A percentile compares a stretch with the other conserved stretches of the same genome.
Evolutionary conservation across 202 grass and related monocot genomes (phyloP).

Genomic region (Cymbopogon flexuosus): DNA sequence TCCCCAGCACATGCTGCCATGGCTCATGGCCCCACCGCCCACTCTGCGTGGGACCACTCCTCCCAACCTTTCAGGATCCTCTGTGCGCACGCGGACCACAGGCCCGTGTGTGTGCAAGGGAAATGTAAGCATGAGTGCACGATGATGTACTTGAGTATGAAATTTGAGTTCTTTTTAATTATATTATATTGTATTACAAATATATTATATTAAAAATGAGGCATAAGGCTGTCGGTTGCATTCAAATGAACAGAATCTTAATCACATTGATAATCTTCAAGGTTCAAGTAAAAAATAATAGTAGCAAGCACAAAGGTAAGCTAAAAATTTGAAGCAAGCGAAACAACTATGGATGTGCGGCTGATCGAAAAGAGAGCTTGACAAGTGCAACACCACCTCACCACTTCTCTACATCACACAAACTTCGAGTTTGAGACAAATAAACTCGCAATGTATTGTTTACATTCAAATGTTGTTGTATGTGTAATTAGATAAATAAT

Average conservation of each 20-base stretch:
- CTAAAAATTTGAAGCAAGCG: neutral
- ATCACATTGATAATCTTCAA: neutral
- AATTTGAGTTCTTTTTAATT: neutral
- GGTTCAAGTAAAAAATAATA: neutral
- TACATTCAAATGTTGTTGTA: neutral
- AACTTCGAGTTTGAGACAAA: neutral
- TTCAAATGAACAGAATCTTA: neutral
- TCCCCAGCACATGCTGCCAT: constrained; percentile 33
- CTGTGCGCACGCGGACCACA: neutral
- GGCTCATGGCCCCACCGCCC: constrained; percentile 21
- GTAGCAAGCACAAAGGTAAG: neutral
- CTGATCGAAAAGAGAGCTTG: neutral
- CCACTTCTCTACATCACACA: rapidly evolving
- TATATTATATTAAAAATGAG: too few species aligned
- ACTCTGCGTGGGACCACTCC: constrained; percentile 27
- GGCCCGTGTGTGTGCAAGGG: neutral
- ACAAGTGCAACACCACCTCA: neutral
- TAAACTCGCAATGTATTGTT: neutral
- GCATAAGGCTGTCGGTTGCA: neutral
- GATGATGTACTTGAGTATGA: too few species aligned
- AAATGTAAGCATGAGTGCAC: neutral
- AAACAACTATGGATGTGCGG: neutral
- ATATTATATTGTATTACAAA: too few species aligned
- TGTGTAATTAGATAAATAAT: neutral
- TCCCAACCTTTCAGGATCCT: constrained; percentile 6